These are phyloP conservation scores for Fusarium agapanthi DNA, from an alignment of 2,329 filamentous ascomycete genomes.

Conservation along the genomic window DNA sequence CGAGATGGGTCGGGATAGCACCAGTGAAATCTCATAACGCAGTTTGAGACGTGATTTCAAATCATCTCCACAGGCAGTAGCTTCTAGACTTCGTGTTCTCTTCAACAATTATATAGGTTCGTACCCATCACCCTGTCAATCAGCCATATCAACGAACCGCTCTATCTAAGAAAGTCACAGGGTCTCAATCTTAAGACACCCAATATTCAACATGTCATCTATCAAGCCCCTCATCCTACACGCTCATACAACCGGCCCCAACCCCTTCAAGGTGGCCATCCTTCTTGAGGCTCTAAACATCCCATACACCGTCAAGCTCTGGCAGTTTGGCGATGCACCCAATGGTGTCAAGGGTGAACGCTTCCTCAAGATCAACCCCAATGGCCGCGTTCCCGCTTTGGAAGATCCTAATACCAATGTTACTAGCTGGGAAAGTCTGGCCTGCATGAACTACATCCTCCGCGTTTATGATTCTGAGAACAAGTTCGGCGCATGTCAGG, in stretches of 20 bases:
- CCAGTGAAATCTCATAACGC: background rate
- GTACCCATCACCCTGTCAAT: no score
- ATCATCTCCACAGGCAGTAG: background rate
- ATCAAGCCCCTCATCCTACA: slow-evolving; percentile 10
- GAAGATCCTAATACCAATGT: slow-evolving; percentile 46
- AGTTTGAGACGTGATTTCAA: slow-evolving; percentile 1
- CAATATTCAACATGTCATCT: slow-evolving; percentile 9
- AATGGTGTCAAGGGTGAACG: slow-evolving; percentile 40
- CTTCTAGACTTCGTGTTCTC: background rate
- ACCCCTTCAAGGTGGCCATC: slow-evolving; percentile 40
- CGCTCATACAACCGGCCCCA: slow-evolving; percentile 24
- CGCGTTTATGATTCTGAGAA: slow-evolving; percentile 30
- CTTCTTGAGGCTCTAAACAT: slow-evolving; percentile 45
- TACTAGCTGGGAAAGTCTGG: slow-evolving; percentile 40
- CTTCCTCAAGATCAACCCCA: slow-evolving; percentile 44
- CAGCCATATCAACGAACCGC: no score
- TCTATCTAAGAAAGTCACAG: no score
- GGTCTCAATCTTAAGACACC: no score
- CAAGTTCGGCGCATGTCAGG: slow-evolving; percentile 3
- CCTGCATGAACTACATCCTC: slow-evolving; percentile 35
- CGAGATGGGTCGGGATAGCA: background rate
- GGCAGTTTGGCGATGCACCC: slow-evolving; percentile 1
- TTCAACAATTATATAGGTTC: background rate
- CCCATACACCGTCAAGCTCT: slow-evolving; percentile 39
- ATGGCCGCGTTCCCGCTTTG: slow-evolving; percentile 45